A percentile compares a stretch with the other conserved stretches of the same genome.
Conservation (phyloP, 1,139 yeast genomes). For the Hanseniaspora sp. region DNA sequence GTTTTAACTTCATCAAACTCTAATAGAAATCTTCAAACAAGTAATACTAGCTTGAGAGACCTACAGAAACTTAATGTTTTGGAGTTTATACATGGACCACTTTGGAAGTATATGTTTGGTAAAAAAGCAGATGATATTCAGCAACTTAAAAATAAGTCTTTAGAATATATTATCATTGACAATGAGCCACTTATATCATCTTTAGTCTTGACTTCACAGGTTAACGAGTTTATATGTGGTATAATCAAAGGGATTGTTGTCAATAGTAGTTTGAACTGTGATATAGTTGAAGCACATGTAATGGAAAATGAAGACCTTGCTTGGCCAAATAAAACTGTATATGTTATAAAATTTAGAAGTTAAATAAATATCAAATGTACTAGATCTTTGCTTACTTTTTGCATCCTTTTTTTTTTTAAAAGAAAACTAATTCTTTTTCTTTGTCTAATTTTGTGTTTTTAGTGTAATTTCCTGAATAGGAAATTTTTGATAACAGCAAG, state of each 20-base stretch:
- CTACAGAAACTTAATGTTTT: constrained; percentile 54
- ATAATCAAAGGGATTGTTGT: constrained; percentile 82
- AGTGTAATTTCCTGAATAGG: background rate
- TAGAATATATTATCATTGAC: constrained; percentile 82
- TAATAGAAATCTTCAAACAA: background rate
- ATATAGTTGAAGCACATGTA: constrained; percentile 71
- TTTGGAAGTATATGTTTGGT: constrained; percentile 79
- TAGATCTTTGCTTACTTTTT: too few species aligned
- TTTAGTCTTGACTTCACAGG: constrained; percentile 39
- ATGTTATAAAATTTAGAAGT: constrained; percentile 59
- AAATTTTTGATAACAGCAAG: background rate
- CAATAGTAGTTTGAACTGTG: constrained; percentile 66
- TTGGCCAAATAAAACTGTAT: constrained; percentile 65
- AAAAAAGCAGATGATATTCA: constrained; percentile 79
- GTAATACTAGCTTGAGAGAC: background rate
- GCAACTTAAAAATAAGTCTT: constrained; percentile 66
- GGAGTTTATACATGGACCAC: constrained; percentile 69
- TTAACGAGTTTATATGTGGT: constrained; percentile 54
- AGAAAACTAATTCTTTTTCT: too few species aligned
- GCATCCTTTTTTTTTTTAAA: too few species aligned
- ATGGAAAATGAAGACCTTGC: constrained; percentile 47
- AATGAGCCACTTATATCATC: constrained; percentile 62
- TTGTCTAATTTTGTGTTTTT: too few species aligned
- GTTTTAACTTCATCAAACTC: background rate
- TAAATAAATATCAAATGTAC: constrained; percentile 31